Conservation (phyloP, 83 land plant genomes). For the Thuja plicata region DNA sequence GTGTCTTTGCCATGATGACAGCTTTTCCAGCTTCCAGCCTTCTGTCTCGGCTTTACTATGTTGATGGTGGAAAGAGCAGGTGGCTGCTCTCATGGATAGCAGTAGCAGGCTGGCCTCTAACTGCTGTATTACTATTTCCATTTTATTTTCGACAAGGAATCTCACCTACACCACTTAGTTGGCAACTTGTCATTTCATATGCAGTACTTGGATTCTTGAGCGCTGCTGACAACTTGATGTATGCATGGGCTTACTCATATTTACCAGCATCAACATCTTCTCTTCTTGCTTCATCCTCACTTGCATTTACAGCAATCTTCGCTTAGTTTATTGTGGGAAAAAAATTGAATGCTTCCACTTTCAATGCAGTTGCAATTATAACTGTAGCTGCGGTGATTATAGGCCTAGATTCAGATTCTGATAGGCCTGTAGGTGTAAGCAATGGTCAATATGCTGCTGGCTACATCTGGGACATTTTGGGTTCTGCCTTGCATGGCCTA, state of each 20-base stretch:
- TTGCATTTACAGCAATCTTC: conserved; percentile 70
- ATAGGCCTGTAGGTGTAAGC: conserved; percentile 42
- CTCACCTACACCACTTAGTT: conserved; percentile 55
- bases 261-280: conserved; percentile 85
- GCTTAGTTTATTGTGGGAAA: conserved; percentile 69
- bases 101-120: conserved; percentile 86
- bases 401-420: conserved; percentile 73
- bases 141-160: conserved; percentile 33
- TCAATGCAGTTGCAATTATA: conserved; percentile 75
- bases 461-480: conserved; percentile 65
- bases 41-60: conserved; percentile 70
- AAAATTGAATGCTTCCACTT: conserved; percentile 46
- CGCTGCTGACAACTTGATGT: conserved; percentile 88
- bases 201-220: conserved; percentile 66
- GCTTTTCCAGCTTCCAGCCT: conserved; percentile 88
- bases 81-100: conserved; percentile 92
- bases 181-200: conserved; percentile 53
- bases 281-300: conserved; percentile 66
- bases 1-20: conserved; percentile 58
- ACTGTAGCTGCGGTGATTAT: conserved; percentile 66
- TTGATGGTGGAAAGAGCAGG: conserved; percentile 66
- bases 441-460: conserved; percentile 54
- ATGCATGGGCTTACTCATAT: conserved; percentile 85
- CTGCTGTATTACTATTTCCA: conserved; percentile 49
- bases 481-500: conserved; percentile 85